Evolutionary conservation across 2,329 filamentous ascomycete species (phyloP).

Genomic region (Colletotrichum abscissum): DNA sequence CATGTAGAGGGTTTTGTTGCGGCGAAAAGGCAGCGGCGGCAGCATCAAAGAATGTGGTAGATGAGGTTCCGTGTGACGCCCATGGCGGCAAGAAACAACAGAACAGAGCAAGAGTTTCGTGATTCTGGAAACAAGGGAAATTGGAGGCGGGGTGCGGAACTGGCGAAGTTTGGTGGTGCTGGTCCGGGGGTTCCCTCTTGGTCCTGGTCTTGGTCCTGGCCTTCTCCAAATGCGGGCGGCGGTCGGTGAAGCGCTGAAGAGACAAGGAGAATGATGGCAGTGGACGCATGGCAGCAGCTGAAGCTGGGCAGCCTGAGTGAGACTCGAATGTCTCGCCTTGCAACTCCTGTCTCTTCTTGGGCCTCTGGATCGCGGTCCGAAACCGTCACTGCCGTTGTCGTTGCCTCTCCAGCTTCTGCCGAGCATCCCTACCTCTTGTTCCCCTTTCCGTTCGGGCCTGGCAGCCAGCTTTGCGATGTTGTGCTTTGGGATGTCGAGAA

Average conservation of each 20-base stretch:
- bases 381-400: conserved; percentile 10
- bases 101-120: conserved; percentile 24
- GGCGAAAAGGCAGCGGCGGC: not conserved
- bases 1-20: not conserved
- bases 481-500: conserved; percentile 1
- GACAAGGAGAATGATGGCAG: conserved; percentile 12
- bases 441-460: not conserved
- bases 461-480: not conserved
- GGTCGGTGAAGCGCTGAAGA: conserved; percentile 21
- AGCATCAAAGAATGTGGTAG: not conserved
- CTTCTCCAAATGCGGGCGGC: conserved; percentile 32
- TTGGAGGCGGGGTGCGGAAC: conserved; percentile 32
- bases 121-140: conserved; percentile 30
- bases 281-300: conserved; percentile 8
- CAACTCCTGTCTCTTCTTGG: conserved; percentile 21
- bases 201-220: not conserved
- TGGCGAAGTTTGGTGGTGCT: conserved; percentile 31
- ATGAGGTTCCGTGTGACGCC: conserved; percentile 3
- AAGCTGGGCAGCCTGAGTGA: conserved; percentile 25
- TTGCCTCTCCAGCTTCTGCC: conserved; percentile 17
- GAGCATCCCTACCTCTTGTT: conserved; percentile 12
- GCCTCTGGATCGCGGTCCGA: conserved; percentile 17
- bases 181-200: conserved; percentile 20
- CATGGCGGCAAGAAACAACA: conserved; percentile 23
- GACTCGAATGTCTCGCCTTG: conserved; percentile 30